Evolutionary conservation across 2,329 filamentous ascomycete genomes (phyloP), one percentile per base, ranked within the genome.

Genomic region (Rutstroemia sydowiana): DNA sequence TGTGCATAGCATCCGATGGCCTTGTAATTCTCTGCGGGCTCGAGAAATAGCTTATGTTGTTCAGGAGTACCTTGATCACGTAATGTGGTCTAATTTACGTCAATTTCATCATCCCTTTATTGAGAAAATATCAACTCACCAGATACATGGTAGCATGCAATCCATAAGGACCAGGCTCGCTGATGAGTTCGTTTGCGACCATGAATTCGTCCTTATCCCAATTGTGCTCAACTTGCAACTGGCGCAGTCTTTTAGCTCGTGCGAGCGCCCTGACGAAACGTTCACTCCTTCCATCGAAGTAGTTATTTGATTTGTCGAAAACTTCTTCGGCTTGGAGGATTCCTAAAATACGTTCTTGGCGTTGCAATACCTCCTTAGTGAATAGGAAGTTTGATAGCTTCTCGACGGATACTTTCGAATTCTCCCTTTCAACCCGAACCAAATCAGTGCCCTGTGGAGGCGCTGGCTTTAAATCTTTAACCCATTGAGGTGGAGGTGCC

Each of bases 1-100:
- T 91, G 87, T 7, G 86, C 86, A 62, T 91, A 91, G 63, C 86
- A 90, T 48, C 87, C 87, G 58, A 89, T 85, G 61, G 82, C 79
- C 64, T 88, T 74, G 69, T 88, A 89, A 39, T 77, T 77, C 59
- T 81, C 73, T 1, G 86, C 85, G 34, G 73, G 78, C 64, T 85
- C 78, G 31, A 88, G 75, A 72, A 87, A 91, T 52, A 82, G 73
- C 66, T 86, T 80, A 61, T 86, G 82, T 66, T 91, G 87, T 64
- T 86, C 84, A 0, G 84, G 77, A 4, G 80, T 87, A 26, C 82
- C 81, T 71, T 90, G 87, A 59, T 86, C 84, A 26, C 77, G 74
- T 30, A 89, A 73, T 0, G 86, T 89, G 40, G 82, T 78, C 78
- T 81, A 60, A 5, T 8, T 3, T 21, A 39, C 54, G 30, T 28